These are phyloP conservation scores for Ophiostoma sp. DNA, from an alignment of 2,329 filamentous ascomycete species.

Conservation along the genomic window DNA sequence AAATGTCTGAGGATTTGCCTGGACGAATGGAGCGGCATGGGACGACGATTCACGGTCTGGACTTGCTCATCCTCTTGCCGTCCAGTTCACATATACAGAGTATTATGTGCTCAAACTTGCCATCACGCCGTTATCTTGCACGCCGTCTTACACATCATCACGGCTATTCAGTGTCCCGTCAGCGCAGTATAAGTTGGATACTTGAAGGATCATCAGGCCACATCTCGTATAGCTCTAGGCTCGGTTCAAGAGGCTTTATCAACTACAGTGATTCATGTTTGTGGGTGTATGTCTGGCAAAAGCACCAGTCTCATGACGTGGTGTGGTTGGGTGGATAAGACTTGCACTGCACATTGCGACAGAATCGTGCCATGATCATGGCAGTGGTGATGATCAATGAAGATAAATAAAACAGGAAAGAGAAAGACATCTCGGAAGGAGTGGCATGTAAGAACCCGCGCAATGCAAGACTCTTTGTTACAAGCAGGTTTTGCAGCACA, in stretches of 20 bases:
- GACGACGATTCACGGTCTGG: neutral
- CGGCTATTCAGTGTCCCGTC: no score
- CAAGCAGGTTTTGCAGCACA: neutral
- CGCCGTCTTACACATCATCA: no score
- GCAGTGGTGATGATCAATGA: neutral
- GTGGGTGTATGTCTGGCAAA: neutral
- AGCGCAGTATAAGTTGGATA: no score
- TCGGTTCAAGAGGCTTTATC: neutral
- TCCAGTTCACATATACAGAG: no score
- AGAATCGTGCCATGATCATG: neutral
- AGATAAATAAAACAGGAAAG: neutral
- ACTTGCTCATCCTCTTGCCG: neutral
- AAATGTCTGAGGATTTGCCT: neutral
- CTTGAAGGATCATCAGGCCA: no score
- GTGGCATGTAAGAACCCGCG: neutral
- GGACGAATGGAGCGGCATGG: slow-evolving; percentile 1
- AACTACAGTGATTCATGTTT: neutral
- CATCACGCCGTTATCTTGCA: no score
- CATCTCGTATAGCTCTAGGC: neutral
- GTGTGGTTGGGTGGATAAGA: neutral
- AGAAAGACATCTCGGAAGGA: neutral
- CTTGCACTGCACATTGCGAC: neutral
- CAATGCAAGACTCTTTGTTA: neutral
- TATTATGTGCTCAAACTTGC: no score
- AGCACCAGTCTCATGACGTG: neutral